phyloP scores from a whole-genome alignment of 805 yeast genomes.

The Kuraishia ogatae region DNA sequence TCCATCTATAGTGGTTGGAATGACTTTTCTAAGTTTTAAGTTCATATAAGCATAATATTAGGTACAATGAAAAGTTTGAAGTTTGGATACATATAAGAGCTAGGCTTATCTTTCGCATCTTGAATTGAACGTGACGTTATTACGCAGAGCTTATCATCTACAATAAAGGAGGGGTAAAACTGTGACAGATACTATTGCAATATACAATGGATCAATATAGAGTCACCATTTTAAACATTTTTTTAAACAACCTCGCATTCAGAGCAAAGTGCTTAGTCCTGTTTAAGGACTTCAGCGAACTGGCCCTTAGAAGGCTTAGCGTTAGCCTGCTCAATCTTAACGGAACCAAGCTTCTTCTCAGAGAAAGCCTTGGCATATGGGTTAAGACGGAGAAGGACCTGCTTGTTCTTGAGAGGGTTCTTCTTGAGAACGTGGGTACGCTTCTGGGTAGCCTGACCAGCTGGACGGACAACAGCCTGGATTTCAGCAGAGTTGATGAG shows the following conservation, averaged over 20 bases:
- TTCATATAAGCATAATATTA: neutral
- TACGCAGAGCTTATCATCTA: neutral
- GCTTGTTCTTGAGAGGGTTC: constrained; percentile 99
- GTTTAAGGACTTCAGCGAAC: constrained; percentile 58
- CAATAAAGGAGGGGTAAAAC: neutral
- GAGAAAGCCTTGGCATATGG: constrained; percentile 98
- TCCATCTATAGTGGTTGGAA: constrained; percentile 1
- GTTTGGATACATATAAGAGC: neutral
- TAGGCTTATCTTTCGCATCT: no score
- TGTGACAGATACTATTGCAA: neutral
- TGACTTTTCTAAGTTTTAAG: neutral
- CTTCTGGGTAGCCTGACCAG: constrained; percentile 91
- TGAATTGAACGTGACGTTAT: no score
- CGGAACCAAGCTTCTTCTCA: constrained; percentile 83
- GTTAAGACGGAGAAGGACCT: constrained; percentile 95
- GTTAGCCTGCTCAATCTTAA: constrained; percentile 58
- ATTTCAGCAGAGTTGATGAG: constrained; percentile 98
- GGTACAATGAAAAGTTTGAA: neutral
- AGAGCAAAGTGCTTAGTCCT: neutral
- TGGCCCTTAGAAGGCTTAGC: constrained; percentile 65
- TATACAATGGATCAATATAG: neutral
- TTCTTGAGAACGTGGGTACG: constrained; percentile 94
- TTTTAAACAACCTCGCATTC: neutral
- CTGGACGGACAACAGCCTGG: constrained; percentile 94
- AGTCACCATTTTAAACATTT: neutral